Base-by-base conservation (phyloP, 805 yeast genomes). In the Debaryomyces prosopidis region DNA sequence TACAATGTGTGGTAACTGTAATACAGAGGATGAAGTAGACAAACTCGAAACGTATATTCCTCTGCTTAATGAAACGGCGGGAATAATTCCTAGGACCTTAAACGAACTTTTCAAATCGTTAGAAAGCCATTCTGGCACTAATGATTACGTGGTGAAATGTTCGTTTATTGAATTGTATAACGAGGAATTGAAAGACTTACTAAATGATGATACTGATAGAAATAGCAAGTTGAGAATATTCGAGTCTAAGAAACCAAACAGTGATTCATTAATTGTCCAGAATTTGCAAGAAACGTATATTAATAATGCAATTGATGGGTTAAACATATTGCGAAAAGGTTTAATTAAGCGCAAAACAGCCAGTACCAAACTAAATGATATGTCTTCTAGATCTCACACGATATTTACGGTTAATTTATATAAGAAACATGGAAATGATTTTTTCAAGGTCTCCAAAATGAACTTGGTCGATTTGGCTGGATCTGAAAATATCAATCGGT, bases 391-490 rank as follows among this genome's bases (percentile, higher is more conserved):
- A 59, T 85, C 91, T 0, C 95, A 87, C 59, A 82, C 92, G 0
- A 82, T 87, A 4, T 86, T 87, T 62, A 81, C 90, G 2, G 74
- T 87, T 23, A 76, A 75, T 37, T 63, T 87, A 27, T 79, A 77
- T 57, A 79, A 73, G 54, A 75, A 74, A 46, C 73, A 43, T 8
- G 23, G 40, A 5, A 46, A 42, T 26, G 50, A 51, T 36, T 14
- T 52, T 42, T 35, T 62, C 51, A 58, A 70, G 2, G 75, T 78
- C 2, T 84, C 89, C 5, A 89, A 88, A 57, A 76, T 89, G 60
- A 89, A 90, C 59, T 69, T 90, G 17, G 98, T 92, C 5, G 98
- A 92, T 68, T 73, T 92, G 51, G 99, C 98, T 0, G 98, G 99
- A 0, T 87, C 96, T 4, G 99, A 92, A 62, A 91, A 91, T 60